Conservation (phyloP, 2,329 filamentous ascomycete genomes). For the Gliomastix tumulicola region DNA sequence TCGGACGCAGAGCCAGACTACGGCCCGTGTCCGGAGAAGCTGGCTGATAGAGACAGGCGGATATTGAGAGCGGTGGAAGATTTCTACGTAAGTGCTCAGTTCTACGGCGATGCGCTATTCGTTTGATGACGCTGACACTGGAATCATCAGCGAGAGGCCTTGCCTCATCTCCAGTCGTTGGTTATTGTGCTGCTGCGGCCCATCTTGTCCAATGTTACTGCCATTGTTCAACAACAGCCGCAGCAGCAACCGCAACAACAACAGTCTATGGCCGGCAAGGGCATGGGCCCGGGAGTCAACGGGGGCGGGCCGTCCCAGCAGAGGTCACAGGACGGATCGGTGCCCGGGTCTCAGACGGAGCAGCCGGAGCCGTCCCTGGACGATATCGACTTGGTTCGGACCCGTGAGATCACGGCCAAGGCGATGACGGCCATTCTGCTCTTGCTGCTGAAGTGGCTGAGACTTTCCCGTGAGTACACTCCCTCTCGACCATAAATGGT, state of each 20-base stretch:
- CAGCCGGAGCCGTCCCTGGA: conserved; percentile 52
- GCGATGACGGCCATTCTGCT: conserved; percentile 85
- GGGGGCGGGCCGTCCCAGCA: conserved; percentile 15
- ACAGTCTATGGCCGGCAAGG: conserved; percentile 29
- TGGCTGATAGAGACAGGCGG: conserved; percentile 50
- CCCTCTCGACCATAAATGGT: no score
- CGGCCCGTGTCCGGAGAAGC: conserved; percentile 38
- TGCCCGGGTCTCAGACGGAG: conserved; percentile 24
- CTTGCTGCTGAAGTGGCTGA: conserved; percentile 92
- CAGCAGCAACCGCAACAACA: conserved; percentile 36
- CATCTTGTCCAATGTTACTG: conserved; percentile 79
- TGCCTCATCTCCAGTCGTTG: conserved; percentile 85
- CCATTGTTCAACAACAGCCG: conserved; percentile 61
- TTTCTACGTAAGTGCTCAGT: conserved; percentile 78
- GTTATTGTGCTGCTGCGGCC: conserved; percentile 90
- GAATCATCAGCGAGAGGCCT: conserved; percentile 53
- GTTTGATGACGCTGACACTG: conserved; percentile 17
- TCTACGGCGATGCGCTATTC: no score
- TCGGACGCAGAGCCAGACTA: conserved; percentile 23
- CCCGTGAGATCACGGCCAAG: conserved; percentile 82
- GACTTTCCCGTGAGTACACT: conserved; percentile 70
- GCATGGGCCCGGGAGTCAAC: conserved; percentile 29
- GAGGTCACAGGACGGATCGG: conserved; percentile 5
- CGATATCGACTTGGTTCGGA: conserved; percentile 74
- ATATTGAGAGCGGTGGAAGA: conserved; percentile 68